These are phyloP conservation scores for Pythium chondricola DNA, from an alignment of 352 stramenopile species.

Conservation along the genomic window DNA sequence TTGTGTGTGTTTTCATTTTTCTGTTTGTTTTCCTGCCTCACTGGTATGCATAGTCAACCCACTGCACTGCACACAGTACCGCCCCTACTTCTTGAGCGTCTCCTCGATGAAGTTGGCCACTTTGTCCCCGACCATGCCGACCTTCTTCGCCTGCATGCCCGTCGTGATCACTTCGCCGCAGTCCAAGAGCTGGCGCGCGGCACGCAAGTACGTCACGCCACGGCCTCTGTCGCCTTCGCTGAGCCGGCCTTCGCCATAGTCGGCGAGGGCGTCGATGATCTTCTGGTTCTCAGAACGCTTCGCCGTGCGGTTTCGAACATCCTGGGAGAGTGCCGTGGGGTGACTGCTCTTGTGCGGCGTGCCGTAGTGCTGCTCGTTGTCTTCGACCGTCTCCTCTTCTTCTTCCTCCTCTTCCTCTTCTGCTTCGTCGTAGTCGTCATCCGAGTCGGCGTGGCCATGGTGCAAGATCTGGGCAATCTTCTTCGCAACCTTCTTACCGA, in stretches of 20 bases:
- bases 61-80: neutral
- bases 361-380: conserved; percentile 17
- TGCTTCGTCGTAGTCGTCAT: conserved; percentile 52
- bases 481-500: conserved; percentile 41
- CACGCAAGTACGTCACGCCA: conserved; percentile 56
- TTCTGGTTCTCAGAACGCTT: conserved; percentile 46
- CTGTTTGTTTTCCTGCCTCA: neutral
- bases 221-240: conserved; percentile 47
- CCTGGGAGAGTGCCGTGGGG: conserved; percentile 41
- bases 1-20: neutral
- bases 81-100: conserved; percentile 18
- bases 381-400: conserved; percentile 21
- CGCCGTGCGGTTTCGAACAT: conserved; percentile 36
- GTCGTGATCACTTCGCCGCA: conserved; percentile 40
- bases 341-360: conserved; percentile 14
- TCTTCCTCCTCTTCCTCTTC: conserved; percentile 37
- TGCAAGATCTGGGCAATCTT: conserved; percentile 78
- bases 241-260: conserved; percentile 53
- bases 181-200: conserved; percentile 43
- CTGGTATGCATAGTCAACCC: neutral
- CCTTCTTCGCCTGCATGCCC: conserved; percentile 39
- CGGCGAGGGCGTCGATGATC: conserved; percentile 52
- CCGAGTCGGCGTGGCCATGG: conserved; percentile 60
- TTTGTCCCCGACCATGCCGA: conserved; percentile 57
- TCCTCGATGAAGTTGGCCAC: conserved; percentile 52